Percentiles rank a stretch among this genome's conserved stretches.
These are phyloP conservation scores for Scytalidium lignicola DNA, from an alignment of 2,329 filamentous ascomycete species.

Conservation along the genomic window DNA sequence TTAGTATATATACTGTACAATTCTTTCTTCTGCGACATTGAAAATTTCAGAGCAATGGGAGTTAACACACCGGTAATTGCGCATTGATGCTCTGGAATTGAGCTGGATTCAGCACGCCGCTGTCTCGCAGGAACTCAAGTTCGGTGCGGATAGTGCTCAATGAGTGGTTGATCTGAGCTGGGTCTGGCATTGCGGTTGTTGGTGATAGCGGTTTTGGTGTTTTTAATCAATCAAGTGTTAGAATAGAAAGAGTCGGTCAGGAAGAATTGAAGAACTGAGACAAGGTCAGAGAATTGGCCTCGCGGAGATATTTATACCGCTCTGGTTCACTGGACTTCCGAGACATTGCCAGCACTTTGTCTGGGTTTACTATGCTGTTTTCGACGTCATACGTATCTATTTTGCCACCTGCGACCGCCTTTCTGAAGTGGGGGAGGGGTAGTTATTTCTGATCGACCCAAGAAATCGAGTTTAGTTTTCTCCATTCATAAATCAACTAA, in stretches of 20 bases:
- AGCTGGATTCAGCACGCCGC: slow-evolving; percentile 21
- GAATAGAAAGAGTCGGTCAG: background rate
- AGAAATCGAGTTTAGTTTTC: too few relatives aligned
- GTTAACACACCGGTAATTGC: slow-evolving; percentile 26
- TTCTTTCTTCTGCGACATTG: background rate
- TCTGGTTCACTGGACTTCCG: background rate
- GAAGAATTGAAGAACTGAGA: background rate
- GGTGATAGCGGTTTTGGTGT: too few relatives aligned
- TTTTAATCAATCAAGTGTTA: background rate
- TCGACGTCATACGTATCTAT: slow-evolving; percentile 4
- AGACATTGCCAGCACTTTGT: background rate
- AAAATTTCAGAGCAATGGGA: background rate
- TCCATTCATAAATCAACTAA: too few relatives aligned
- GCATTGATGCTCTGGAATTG: slow-evolving; percentile 28
- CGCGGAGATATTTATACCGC: background rate
- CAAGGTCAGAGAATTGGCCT: background rate
- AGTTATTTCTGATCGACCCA: background rate
- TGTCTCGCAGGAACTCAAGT: slow-evolving; percentile 27
- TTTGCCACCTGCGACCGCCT: background rate
- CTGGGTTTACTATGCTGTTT: background rate
- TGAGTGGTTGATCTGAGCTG: slow-evolving; percentile 22
- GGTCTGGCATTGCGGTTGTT: slow-evolving; percentile 19
- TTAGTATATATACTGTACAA: background rate
- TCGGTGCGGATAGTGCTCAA: slow-evolving; percentile 20
- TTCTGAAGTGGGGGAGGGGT: slow-evolving; percentile 1